Conservation (phyloP, 176 grass and related monocot genomes). For the Themeda triandra region DNA sequence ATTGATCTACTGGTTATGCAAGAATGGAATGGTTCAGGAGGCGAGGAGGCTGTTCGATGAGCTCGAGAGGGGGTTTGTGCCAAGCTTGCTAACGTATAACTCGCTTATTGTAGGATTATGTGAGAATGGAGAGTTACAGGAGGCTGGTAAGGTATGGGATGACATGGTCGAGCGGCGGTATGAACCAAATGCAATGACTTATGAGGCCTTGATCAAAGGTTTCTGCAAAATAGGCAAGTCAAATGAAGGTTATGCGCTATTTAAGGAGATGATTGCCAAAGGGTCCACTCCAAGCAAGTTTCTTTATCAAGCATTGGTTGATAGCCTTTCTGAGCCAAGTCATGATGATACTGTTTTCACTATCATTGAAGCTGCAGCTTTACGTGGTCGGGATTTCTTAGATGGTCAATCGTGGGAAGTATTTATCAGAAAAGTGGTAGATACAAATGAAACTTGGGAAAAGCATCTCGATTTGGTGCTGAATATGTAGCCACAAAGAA, state of each 20-base stretch:
- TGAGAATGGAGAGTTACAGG: slow-evolving; percentile 66
- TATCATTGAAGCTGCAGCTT: slow-evolving; percentile 39
- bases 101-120: slow-evolving; percentile 65
- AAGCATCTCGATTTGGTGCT: slow-evolving; percentile 33
- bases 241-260: slow-evolving; percentile 39
- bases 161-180: slow-evolving; percentile 69
- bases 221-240: slow-evolving; percentile 65
- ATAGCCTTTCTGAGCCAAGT: slow-evolving; percentile 36
- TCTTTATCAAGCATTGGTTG: slow-evolving; percentile 37
- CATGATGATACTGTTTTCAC: slow-evolving; percentile 28
- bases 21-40: slow-evolving; percentile 55
- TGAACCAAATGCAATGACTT: slow-evolving; percentile 56
- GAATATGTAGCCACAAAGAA: slow-evolving; percentile 15
- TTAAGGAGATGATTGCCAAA: slow-evolving; percentile 64
- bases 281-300: slow-evolving; percentile 47
- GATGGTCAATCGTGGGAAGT: slow-evolving; percentile 51
- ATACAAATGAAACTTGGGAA: slow-evolving; percentile 14
- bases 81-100: slow-evolving; percentile 65
- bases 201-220: slow-evolving; percentile 70
- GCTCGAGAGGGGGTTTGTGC: slow-evolving; percentile 47
- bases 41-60: slow-evolving; percentile 66
- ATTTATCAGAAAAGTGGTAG: slow-evolving; percentile 46
- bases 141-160: slow-evolving; percentile 67
- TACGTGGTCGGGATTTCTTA: slow-evolving; percentile 11
- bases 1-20: slow-evolving; percentile 78